Conservation (phyloP, 2,329 filamentous ascomycete species). For the Coniosporium tulheliwenetii region DNA sequence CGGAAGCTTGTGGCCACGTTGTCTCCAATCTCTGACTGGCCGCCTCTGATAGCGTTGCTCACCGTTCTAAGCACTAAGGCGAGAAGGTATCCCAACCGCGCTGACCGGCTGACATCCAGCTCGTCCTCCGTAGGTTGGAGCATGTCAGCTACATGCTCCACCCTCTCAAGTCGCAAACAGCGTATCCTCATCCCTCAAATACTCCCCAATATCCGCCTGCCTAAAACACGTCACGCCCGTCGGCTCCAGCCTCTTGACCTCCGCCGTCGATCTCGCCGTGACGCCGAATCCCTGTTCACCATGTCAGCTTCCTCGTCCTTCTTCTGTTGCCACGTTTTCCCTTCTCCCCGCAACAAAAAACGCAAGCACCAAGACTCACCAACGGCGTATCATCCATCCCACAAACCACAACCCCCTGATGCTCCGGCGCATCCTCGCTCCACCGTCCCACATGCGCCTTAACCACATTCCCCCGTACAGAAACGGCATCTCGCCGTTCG, state of each 20-base stretch:
- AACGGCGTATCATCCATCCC: conserved; percentile 80
- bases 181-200: conserved; percentile 66
- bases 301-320: background rate
- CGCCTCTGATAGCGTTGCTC: too few relatives aligned
- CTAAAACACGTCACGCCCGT: conserved; percentile 81
- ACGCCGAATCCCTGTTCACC: conserved; percentile 67
- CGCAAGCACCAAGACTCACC: conserved; percentile 19
- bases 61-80: too few relatives aligned
- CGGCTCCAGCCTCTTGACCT: conserved; percentile 71
- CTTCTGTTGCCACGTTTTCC: conserved; percentile 2
- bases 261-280: conserved; percentile 72
- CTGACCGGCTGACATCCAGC: too few relatives aligned
- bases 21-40: too few relatives aligned
- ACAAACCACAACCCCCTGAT: conserved; percentile 80
- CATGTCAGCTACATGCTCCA: too few relatives aligned
- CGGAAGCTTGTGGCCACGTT: too few relatives aligned
- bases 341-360: background rate
- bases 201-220: conserved; percentile 90
- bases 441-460: conserved; percentile 71
- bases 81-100: too few relatives aligned
- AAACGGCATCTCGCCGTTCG: conserved; percentile 95
- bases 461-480: conserved; percentile 86
- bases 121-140: too few relatives aligned
- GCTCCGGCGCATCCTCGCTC: conserved; percentile 85
- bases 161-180: conserved; percentile 37